Evolutionary conservation across 1,284 basidiomycete species (phyloP).

Genomic region (Pyrrhoderma noxium): DNA sequence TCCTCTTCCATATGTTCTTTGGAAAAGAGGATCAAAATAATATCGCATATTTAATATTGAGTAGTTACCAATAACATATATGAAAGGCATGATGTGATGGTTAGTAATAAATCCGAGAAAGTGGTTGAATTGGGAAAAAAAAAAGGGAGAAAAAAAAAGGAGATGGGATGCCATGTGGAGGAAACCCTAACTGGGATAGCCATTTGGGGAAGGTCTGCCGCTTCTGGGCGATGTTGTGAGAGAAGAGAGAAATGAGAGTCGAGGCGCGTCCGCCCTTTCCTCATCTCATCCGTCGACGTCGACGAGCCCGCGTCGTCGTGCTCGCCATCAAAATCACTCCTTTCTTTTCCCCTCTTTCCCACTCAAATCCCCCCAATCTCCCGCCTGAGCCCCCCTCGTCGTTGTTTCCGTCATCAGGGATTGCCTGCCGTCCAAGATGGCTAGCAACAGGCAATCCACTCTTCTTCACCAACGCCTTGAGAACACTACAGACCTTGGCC

Average conservation of each 20-base stretch:
- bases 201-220: conserved; percentile 9
- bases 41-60: neutral
- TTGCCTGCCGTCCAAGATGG: conserved; percentile 4
- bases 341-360: conserved; percentile 7
- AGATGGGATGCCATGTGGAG: neutral
- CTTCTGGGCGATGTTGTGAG: neutral
- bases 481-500: conserved; percentile 56
- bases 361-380: neutral
- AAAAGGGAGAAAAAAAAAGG: neutral
- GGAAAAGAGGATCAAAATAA: neutral
- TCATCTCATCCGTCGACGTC: conserved; percentile 6
- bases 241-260: neutral
- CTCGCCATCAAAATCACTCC: conserved; percentile 7
- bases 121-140: neutral
- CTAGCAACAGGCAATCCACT: conserved; percentile 18
- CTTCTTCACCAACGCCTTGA: conserved; percentile 55
- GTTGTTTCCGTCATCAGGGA: neutral
- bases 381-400: no score
- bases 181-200: neutral
- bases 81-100: conserved; percentile 19
- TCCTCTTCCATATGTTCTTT: conserved; percentile 96
- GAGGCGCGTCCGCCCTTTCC: neutral
- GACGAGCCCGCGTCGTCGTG: neutral
- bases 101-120: neutral
- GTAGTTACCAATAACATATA: conserved; percentile 34